Conservation (phyloP, 139 green algal genomes). For the Micractinium conductrix region DNA sequence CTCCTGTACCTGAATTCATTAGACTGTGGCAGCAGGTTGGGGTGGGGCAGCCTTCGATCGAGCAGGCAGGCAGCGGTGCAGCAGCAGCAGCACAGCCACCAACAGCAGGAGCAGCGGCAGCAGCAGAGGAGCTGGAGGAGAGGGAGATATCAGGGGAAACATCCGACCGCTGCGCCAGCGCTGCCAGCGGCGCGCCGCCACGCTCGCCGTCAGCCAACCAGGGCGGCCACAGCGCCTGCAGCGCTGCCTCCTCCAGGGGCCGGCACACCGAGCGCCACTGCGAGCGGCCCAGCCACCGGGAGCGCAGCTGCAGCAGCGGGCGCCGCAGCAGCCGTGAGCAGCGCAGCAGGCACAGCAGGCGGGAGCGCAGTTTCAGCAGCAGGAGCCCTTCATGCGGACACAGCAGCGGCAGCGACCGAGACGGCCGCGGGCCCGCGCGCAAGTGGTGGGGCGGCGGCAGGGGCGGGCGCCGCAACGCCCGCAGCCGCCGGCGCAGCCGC, state of each 20-base stretch:
- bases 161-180: background rate
- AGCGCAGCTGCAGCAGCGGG: background rate
- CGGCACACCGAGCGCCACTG: background rate
- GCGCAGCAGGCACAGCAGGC: background rate
- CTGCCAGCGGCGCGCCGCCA: background rate
- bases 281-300: background rate
- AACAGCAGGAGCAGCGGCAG: background rate
- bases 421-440: too few relatives aligned
- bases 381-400: too few relatives aligned
- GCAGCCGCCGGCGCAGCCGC: background rate
- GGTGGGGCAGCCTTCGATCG: background rate
- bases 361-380: slow-evolving; percentile 6
- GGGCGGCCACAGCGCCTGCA: background rate
- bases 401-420: too few relatives aligned
- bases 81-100: background rate
- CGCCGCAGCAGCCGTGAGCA: background rate
- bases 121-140: background rate
- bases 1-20: slow-evolving; percentile 18
- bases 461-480: too few relatives aligned
- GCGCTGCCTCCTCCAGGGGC: background rate
- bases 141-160: background rate
- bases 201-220: background rate
- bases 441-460: background rate
- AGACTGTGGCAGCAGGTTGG: background rate
- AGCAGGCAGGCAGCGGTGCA: background rate